Conservation (phyloP, 2,329 filamentous ascomycete species). For the Paracoccidioides brasiliensis region DNA sequence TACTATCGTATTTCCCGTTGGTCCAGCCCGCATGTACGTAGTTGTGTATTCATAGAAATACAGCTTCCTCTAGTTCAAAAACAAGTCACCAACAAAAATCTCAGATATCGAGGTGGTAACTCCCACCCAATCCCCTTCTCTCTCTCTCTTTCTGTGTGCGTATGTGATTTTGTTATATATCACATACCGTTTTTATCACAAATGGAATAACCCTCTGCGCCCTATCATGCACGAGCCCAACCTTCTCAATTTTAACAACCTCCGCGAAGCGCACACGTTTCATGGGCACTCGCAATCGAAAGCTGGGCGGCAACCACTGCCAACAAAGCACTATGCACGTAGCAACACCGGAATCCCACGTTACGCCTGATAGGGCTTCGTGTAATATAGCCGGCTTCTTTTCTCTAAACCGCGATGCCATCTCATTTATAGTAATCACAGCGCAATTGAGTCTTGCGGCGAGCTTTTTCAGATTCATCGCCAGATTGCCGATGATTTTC, state of each 20-base stretch:
- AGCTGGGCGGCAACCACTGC: constrained; percentile 46
- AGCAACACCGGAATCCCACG: constrained; percentile 69
- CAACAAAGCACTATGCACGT: constrained; percentile 65
- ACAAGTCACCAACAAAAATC: no score
- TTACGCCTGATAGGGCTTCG: constrained; percentile 58
- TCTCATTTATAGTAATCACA: constrained; percentile 64
- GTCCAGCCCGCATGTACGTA: not conserved
- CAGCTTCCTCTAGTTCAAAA: not conserved
- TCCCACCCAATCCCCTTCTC: no score
- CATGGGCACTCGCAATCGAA: constrained; percentile 26
- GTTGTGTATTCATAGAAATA: not conserved
- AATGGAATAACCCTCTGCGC: constrained; percentile 27
- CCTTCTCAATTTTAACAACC: constrained; percentile 52
- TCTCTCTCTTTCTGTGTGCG: no score
- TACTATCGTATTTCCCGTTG: not conserved
- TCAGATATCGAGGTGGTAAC: no score
- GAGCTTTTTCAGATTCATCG: constrained; percentile 50
- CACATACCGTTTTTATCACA: constrained; percentile 25
- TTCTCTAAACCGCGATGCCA: constrained; percentile 67
- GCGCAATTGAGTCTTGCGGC: constrained; percentile 61
- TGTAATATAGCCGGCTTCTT: constrained; percentile 52
- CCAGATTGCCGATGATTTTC: constrained; percentile 54
- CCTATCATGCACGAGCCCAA: constrained; percentile 19
- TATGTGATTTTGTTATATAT: no score
- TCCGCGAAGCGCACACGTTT: constrained; percentile 47